Evolutionary conservation across 1,284 basidiomycete species (phyloP), one percentile per base, ranked within the genome.

Genomic region (Phylloboletellus chloephorus): DNA sequence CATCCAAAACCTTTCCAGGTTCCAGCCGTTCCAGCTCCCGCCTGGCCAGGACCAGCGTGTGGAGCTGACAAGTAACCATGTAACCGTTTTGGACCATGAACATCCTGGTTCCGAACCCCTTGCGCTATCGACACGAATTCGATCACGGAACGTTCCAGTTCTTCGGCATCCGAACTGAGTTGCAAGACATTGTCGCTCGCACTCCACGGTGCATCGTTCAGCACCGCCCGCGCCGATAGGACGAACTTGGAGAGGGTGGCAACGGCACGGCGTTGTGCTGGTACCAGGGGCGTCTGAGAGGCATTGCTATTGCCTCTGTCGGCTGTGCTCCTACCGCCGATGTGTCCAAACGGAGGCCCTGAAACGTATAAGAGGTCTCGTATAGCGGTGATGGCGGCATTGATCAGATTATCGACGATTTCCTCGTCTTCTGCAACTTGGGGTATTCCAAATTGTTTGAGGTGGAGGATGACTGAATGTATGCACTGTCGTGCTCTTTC

Each of bases 211-310:
- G 47, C 58, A 36, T 60, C 54, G 12, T 60, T 60, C n/a, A 60
- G 43, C 31, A 56, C 51, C 7, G 64, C 64, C 5, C 56, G 52
- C 2, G 58, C 64, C 2, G 61, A 64, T 10, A 65, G 39, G 15
- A 66, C 53, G 25, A 64, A 64, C 41, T 66, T 64, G 29, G 61
- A 64, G 17, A 66, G 56, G 2, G 64, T 64, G 3, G 64, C 61
- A 31, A 66, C 54, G 16, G 54, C 53, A 17, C 63, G 62, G 31
- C 61, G 60, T 34, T 64, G 63, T 10, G 63, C 64, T 25, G 63
- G 56, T 24, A 64, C 38, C 19, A 65, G 40, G n/a, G 63, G 52
- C 20, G 58, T 64, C 20, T 64, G 61, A 22, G 63, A 62, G 2
- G 56, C 61, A 20, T 53, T 57, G 11, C 47, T 60, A 4, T 51